Base-by-base conservation (phyloP, 1,284 basidiomycete genomes). In the Malassezia dermatis region DNA sequence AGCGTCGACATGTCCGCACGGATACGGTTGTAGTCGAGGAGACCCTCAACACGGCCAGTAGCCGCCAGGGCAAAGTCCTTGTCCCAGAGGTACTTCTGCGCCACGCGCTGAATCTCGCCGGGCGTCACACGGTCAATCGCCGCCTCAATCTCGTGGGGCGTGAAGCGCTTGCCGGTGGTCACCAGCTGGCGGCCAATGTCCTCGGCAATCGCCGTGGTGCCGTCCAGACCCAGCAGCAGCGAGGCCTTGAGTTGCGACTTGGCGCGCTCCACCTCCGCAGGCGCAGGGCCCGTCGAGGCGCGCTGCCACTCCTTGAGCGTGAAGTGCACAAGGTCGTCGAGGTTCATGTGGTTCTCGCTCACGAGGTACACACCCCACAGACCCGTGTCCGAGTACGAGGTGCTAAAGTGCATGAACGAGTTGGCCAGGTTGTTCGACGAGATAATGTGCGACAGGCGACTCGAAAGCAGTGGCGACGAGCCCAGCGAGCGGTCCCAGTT, bases 401-500 rank as follows among this genome's bases (percentile, higher is more conserved):
- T 98, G 37, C 89, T 94, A 84, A 98, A 99, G 62, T 88, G 89
- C 89, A 96, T 94, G 85, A 88, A 98, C 65, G 86, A 90, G 81
- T 98, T 99, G 73, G 94, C 93, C 73, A 98, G 86, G 80, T 89
- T 89, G 83, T 96, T 86, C 61, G 81, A 81, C 45, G 89, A 89
- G 72, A 98, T 80, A 76, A 90, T 86, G 78, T 93, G 86, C 46
- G 86, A 89, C 59, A 99, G 84, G 58, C 86, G 84, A 54, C 89
- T 94, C 61, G 87, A 89, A 65, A 94, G 84, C 56, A 95, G 80
- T 34, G 89, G 82, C 11, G 88, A 86, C 44, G 89, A 84, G 66
- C 93, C 93, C 68, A 98, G 84, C 56, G 86, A 88, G 70, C 94
- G 86, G 77, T 99, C 94, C 94, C 94, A 99, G 83, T 96, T 99